phyloP scores from a whole-genome alignment of 768 basidiomycete genomes.

The Cytidiella melzeri region DNA sequence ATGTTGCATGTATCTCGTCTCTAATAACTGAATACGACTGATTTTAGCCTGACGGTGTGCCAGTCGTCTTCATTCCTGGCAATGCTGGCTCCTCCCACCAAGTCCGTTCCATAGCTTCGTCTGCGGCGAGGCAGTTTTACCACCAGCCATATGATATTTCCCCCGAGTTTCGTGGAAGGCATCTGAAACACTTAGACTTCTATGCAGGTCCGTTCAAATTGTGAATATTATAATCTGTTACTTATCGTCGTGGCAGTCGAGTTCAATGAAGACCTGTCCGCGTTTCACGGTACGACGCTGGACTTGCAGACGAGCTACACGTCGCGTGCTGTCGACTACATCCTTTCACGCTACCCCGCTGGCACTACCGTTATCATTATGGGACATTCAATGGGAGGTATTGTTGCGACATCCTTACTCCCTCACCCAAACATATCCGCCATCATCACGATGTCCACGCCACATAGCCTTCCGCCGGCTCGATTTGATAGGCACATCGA shows the following conservation, averaged over 20 bases:
- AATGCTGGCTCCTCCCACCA: slow-evolving; percentile 95
- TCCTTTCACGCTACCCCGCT: slow-evolving; percentile 69
- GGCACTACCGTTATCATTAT: slow-evolving; percentile 66
- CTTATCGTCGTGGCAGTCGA: slow-evolving; percentile 54
- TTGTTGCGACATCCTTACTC: slow-evolving; percentile 79
- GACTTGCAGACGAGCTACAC: slow-evolving; percentile 77
- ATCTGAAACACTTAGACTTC: slow-evolving; percentile 65
- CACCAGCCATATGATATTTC: slow-evolving; percentile 51
- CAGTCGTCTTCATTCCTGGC: slow-evolving; percentile 96
- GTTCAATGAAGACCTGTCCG: slow-evolving; percentile 95
- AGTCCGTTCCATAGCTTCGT: slow-evolving; percentile 91
- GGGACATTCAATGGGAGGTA: slow-evolving; percentile 97
- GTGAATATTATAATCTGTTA: neutral
- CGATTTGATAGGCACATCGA: slow-evolving; percentile 81
- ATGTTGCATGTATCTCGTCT: slow-evolving; percentile 10
- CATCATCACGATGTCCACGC: slow-evolving; percentile 95
- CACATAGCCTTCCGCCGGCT: slow-evolving; percentile 82
- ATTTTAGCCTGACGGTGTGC: slow-evolving; percentile 44
- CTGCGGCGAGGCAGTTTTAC: slow-evolving; percentile 78
- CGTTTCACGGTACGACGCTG: slow-evolving; percentile 88
- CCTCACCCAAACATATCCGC: slow-evolving; percentile 61
- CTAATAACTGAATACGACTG: slow-evolving; percentile 9
- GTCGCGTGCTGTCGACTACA: slow-evolving; percentile 61
- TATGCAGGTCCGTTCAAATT: slow-evolving; percentile 59
- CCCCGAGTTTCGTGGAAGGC: slow-evolving; percentile 42